Percentiles rank a stretch among this genome's conserved stretches.
Evolutionary conservation across 495 filamentous ascomycete genomes (phyloP).

Genomic region (Saxispiralis lemnorum): DNA sequence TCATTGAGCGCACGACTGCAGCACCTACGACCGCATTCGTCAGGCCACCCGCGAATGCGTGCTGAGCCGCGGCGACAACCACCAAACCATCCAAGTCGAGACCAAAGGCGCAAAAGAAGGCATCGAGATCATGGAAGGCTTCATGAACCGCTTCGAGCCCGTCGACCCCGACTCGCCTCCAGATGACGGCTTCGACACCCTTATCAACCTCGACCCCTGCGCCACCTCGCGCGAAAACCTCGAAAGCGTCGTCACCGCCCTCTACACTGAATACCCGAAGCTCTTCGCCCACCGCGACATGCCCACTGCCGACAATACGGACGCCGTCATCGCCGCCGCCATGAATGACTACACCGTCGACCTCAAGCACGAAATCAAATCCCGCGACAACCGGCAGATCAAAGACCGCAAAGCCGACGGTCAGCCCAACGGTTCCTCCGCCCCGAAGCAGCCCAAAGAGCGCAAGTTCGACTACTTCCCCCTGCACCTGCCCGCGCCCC

Average conservation of each 20-base stretch:
- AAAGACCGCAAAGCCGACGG: not conserved
- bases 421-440: not conserved
- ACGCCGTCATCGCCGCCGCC: constrained; percentile 58
- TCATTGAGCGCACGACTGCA: constrained; percentile 64
- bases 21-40: constrained; percentile 43
- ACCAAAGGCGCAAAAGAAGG: constrained; percentile 48
- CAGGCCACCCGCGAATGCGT: constrained; percentile 65
- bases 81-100: constrained; percentile 87
- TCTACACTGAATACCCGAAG: constrained; percentile 56
- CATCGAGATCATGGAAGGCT: constrained; percentile 85
- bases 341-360: constrained; percentile 63
- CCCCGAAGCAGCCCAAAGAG: constrained; percentile 15
- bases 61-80: constrained; percentile 75
- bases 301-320: constrained; percentile 56
- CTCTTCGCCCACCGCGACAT: constrained; percentile 44
- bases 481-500: constrained; percentile 41
- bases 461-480: constrained; percentile 70
- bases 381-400: constrained; percentile 16
- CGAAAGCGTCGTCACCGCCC: constrained; percentile 51
- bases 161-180: constrained; percentile 44
- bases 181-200: constrained; percentile 58
- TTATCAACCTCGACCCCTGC: constrained; percentile 71
- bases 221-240: constrained; percentile 68
- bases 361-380: constrained; percentile 51
- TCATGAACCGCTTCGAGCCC: constrained; percentile 68